Evolutionary conservation across 345 rosid genomes (phyloP), one percentile per base, ranked within the genome.

Genomic region (Boechera divaricarpa): DNA sequence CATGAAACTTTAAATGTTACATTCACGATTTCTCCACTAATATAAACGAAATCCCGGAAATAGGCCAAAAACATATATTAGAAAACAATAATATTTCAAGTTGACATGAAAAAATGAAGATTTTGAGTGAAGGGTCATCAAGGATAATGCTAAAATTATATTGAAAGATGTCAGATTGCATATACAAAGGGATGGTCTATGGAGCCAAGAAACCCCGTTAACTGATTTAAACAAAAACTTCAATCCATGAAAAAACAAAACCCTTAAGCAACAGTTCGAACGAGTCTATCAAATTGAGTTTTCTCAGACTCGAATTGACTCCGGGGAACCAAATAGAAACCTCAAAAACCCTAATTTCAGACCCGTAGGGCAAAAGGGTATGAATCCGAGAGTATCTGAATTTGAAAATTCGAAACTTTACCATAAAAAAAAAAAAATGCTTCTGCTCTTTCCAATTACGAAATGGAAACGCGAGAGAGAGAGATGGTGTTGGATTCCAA

Each of bases 51-150:
- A 61, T 66, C 10, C 39, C 5, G n/a, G 54, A 45, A 42, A 65
- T 56, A 16, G 61, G 75, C 57, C 69, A 68, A 51, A 45, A 26
- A 59, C 49, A 52, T 48, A 16, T 35, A 38, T 35, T 64, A 42
- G n/a, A 62, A 68, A 66, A 26, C 33, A 29, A 67, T 45, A 33
- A 72, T 16, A 12, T 59, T 26, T 16, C 73, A 77, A 68, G 51
- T 60, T 70, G 41, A 61, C 66, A 38, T 32, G 26, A 21, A 53
- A 61, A 44, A 28, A 4, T 9, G 41, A 83, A 81, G 63, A 76
- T 59, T 79, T 64, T 9, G 83, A 78, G 83, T 83, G 62, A 83
- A 84, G 85, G 72, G 65, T 70, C 56, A 28, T 70, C 83, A 81
- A 82, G 4, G 51, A 48, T 63, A 70, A 63, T 54, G 80, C 16